Base-by-base conservation (phyloP, 805 yeast species). In the Cyberlindnera misumaiensis region DNA sequence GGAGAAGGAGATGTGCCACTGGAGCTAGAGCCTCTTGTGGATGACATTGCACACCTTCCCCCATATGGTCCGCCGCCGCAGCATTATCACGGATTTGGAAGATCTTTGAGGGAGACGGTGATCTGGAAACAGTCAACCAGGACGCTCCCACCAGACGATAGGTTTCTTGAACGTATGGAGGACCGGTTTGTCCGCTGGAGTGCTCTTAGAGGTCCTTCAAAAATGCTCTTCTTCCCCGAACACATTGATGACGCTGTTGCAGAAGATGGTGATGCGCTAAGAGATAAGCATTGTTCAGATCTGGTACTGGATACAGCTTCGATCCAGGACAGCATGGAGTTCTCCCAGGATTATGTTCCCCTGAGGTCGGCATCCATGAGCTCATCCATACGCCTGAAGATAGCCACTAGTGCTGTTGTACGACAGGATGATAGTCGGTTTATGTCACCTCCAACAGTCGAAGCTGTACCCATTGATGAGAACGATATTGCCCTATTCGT, bases 141-240 rank as follows among this genome's bases (percentile, higher is more conserved):
- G 34, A 16, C 52, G 2, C 46, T 52, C 24, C 65, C 65, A 1
- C 34, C 48, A 4, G 35, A 38, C 13, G 54, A 48, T 38, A 44
- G 51, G 31, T 38, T 60, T 6, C 42, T 52, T 22, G 57, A 54
- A 10, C 42, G 46, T 28, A 62, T 64, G 68, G 69, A 64, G 37
- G 63, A 62, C 10, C 51, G 59, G 33, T 41, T 65, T 28, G 48
- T 60, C 1, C 51, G 68, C 18, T 65, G 65, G 64, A 51, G 60
- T 29, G 55, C 65, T 3, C 52, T 63, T 3, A 49, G 40, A 25
- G 47, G 59, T 11, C 25, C 17, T 9, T 14, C 25, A 6, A 12
- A 12, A 13, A 12, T 13, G 14, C 28, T 27, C 12, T 27, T 27
- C 12, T 38, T 38, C 30, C 28, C n/a, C 4, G 29, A 32, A 27